Evolutionary conservation across 495 filamentous ascomycete genomes (phyloP), one percentile per base, ranked within the genome.

Genomic region (Penicillium pulvis): DNA sequence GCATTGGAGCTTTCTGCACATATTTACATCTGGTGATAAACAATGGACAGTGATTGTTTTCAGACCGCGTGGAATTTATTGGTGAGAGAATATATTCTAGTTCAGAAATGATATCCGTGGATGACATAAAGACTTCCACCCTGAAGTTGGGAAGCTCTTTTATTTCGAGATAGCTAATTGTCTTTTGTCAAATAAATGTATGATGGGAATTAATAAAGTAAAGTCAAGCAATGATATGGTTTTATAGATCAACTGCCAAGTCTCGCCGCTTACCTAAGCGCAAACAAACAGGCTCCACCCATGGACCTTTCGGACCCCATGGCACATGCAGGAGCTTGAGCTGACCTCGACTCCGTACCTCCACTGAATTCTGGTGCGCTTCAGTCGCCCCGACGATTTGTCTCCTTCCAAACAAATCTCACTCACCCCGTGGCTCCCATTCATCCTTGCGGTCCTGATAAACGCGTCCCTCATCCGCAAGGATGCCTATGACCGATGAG

Each of bases 401-500:
- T 8, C 12, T 36, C 33, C 33, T 10, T 36, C 12, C 33, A 36
- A 28, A 28, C 4, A 28, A 5, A 28, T 28, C 28, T 28, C 28
- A 28, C 28, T 28, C 6, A 28, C 28, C 0, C 33, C 9, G 33
- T 36, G 33, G 3, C 1, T 41, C 9, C 20, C 16, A 5, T 19
- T 44, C 42, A 60, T 50, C n/a, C 42, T 53, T 39, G 51, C n/a
- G 20, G 57, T 28, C 30, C 24, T 36, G 51, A 26, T 11, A 24
- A 44, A 53, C 46, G 51, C 58, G 51, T 46, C 44, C 35, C 43
- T 51, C 41, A 56, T 51, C 57, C 35, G 53, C 53, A 63, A 59
- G 51, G 53, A 69, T 69, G 62, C 56, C 68, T 10, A 63, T 67
- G 66, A 71, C 68, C 19, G 77, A 78, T 41, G 71, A 71, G 47